Conservation (phyloP, 768 basidiomycete genomes). For the Tulasnella calospora region DNA sequence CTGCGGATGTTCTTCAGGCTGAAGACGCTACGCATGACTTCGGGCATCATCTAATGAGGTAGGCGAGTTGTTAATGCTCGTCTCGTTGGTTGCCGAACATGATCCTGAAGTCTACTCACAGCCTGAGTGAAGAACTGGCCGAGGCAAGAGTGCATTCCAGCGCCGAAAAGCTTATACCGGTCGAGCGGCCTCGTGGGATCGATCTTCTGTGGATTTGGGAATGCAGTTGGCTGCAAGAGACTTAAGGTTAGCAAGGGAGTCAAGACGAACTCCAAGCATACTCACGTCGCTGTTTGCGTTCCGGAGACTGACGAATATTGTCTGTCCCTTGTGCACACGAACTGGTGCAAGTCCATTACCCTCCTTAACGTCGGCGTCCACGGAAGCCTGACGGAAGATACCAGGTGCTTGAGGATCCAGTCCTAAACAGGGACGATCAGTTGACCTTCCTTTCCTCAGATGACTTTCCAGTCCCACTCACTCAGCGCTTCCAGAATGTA, state of each 20-base stretch:
- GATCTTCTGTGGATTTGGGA: constrained; percentile 15
- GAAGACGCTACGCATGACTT: constrained; percentile 39
- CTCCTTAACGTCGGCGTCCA: constrained; percentile 20
- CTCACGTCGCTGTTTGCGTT: constrained; percentile 22
- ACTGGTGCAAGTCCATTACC: neutral
- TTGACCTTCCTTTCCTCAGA: neutral
- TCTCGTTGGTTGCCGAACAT: constrained; percentile 32
- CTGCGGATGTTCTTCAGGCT: constrained; percentile 29
- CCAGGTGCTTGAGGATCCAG: constrained; percentile 27
- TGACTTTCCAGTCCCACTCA: neutral
- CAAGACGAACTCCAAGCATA: neutral
- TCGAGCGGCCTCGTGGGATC: constrained; percentile 18
- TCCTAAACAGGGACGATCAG: neutral
- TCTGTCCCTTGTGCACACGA: constrained; percentile 14
- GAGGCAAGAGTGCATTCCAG: constrained; percentile 20
- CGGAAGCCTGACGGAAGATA: constrained; percentile 15
- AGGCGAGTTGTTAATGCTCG: constrained; percentile 24
- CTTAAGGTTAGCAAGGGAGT: neutral
- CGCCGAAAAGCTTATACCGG: constrained; percentile 15
- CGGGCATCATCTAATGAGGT: constrained; percentile 14
- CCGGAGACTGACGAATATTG: constrained; percentile 18
- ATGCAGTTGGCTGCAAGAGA: neutral
- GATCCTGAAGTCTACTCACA: constrained; percentile 42
- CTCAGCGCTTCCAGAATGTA: constrained; percentile 50
- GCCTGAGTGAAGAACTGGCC: constrained; percentile 32